A percentile compares a stretch with the other conserved stretches of the same genome.
These are phyloP conservation scores for Stereum hirsutum DNA, from an alignment of 1,284 basidiomycete genomes.

Conservation along the genomic window DNA sequence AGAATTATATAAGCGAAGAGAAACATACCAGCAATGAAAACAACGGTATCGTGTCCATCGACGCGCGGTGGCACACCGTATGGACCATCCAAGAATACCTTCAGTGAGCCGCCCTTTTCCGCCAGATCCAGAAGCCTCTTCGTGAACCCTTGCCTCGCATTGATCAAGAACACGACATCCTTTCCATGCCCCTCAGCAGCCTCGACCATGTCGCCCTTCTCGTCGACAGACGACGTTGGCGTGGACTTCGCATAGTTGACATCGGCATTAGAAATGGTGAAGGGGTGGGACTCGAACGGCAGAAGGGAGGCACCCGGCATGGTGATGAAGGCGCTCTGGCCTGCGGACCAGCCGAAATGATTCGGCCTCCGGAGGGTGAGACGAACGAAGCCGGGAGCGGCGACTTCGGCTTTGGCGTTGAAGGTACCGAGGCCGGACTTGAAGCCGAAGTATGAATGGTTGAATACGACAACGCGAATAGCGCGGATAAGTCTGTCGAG, in stretches of 20 bases:
- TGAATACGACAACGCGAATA: constrained; percentile 40
- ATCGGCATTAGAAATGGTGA: constrained; percentile 36
- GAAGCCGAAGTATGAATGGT: constrained; percentile 33
- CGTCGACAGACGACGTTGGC: constrained; percentile 6
- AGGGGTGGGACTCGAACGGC: constrained; percentile 41
- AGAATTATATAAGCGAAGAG: neutral
- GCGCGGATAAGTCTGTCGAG: constrained; percentile 49
- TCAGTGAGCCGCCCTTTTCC: constrained; percentile 15
- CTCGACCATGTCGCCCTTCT: neutral
- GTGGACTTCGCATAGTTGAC: constrained; percentile 4
- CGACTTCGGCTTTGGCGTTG: constrained; percentile 31
- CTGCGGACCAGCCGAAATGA: constrained; percentile 34
- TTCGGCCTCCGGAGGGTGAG: constrained; percentile 34
- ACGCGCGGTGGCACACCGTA: constrained; percentile 25
- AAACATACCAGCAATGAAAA: constrained; percentile 27
- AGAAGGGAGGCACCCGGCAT: constrained; percentile 32
- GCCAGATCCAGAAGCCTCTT: constrained; percentile 21
- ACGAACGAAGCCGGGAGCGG: constrained; percentile 43
- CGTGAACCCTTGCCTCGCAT: constrained; percentile 35
- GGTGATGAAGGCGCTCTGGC: constrained; percentile 41
- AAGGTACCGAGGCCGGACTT: constrained; percentile 17
- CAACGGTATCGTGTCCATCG: constrained; percentile 21
- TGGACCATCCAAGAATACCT: constrained; percentile 33
- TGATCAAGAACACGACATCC: constrained; percentile 42
- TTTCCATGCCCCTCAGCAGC: constrained; percentile 19